Percentiles rank a stretch among this genome's conserved stretches.
phyloP scores from a whole-genome alignment of 306 rosid species.

The Gastrolobium bilobum region DNA sequence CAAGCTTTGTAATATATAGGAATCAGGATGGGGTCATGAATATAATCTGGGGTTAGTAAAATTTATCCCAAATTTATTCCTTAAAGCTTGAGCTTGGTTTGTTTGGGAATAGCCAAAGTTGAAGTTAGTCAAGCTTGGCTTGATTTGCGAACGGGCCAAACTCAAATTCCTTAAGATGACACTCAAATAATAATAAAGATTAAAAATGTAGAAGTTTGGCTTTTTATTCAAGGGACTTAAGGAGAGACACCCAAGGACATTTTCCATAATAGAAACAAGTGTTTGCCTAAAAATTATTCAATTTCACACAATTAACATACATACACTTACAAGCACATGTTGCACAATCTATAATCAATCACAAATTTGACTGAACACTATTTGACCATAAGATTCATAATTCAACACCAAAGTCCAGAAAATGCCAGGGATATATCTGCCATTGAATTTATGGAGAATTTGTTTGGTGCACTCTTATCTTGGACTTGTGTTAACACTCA shows the following conservation, averaged over 20 bases:
- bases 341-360: slow-evolving; percentile 37
- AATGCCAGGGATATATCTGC: slow-evolving; percentile 15
- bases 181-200: neutral
- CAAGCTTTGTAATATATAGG: neutral
- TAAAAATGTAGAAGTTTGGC: neutral
- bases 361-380: slow-evolving; percentile 16
- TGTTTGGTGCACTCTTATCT: slow-evolving; percentile 43
- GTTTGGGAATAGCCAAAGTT: neutral
- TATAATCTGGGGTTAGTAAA: slow-evolving; percentile 9
- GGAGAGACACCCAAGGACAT: neutral
- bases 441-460: slow-evolving; percentile 25
- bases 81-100: slow-evolving; percentile 15
- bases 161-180: neutral
- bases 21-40: slow-evolving; percentile 15
- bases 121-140: slow-evolving; percentile 13
- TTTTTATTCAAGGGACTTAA: neutral
- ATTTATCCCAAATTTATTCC: neutral
- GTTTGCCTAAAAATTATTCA: neutral
- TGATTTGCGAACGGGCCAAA: slow-evolving; percentile 2
- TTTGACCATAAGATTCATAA: slow-evolving; percentile 30
- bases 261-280: slow-evolving; percentile 9
- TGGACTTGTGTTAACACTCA: slow-evolving; percentile 36
- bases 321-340: slow-evolving; percentile 28
- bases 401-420: slow-evolving; percentile 4
- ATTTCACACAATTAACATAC: slow-evolving; percentile 2